Evolutionary conservation across 345 rosid species (phyloP).

Genomic region (Euclidium syriacum): DNA sequence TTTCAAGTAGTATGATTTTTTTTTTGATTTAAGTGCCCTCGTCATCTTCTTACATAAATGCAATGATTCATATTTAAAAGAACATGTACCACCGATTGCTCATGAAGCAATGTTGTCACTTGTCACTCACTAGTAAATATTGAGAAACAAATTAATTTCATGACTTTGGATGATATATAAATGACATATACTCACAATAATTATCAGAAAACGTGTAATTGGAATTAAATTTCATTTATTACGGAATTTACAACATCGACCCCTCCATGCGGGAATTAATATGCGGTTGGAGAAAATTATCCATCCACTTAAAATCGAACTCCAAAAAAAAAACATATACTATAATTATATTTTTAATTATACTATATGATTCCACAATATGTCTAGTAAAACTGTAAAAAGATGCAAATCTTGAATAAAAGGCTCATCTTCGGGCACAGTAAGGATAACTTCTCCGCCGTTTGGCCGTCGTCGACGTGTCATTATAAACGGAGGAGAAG

Average conservation of each 20-base stretch:
- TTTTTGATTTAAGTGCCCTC: background rate
- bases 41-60: conserved; percentile 8
- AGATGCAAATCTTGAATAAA: conserved; percentile 12
- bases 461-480: conserved; percentile 13
- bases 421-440: conserved; percentile 16
- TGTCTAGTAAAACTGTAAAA: conserved; percentile 28
- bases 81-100: background rate
- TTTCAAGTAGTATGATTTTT: background rate
- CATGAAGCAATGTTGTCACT: background rate
- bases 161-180: conserved; percentile 7
- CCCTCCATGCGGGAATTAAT: conserved; percentile 25
- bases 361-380: background rate
- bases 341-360: background rate
- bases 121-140: no score
- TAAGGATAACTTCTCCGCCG: conserved; percentile 16
- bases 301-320: background rate
- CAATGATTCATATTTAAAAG: conserved; percentile 3
- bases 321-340: background rate
- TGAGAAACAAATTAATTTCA: background rate
- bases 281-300: conserved; percentile 21
- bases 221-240: conserved; percentile 30
- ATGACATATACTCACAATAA: conserved; percentile 16
- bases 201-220: conserved; percentile 9
- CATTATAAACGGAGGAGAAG: conserved; percentile 24
- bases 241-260: conserved; percentile 25